A percentile compares a stretch with the other conserved stretches of the same genome.
These are phyloP conservation scores for Filobasidium wieringae DNA, from an alignment of 768 basidiomycete species.

Conservation along the genomic window DNA sequence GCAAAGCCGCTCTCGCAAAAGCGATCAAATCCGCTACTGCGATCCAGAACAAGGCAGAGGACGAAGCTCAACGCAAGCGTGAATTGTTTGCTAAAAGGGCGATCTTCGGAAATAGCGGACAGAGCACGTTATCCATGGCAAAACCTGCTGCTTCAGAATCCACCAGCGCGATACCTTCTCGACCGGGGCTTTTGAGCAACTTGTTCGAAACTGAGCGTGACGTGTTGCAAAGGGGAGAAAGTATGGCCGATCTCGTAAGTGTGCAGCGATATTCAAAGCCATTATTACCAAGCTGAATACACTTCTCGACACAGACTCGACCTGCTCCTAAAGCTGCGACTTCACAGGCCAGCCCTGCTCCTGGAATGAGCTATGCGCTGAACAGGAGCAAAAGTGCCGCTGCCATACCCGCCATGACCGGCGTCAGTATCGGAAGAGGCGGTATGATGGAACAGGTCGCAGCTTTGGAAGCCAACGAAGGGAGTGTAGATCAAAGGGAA, in stretches of 20 bases:
- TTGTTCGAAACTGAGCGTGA: constrained; percentile 24
- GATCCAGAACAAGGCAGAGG: constrained; percentile 19
- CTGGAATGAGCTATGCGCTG: constrained; percentile 11
- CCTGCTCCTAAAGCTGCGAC: not conserved
- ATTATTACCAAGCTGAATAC: not conserved
- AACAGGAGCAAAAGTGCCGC: constrained; percentile 34
- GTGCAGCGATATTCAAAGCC: too few relatives aligned
- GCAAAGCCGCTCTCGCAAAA: constrained; percentile 3
- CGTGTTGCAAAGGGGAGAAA: constrained; percentile 21
- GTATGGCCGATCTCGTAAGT: constrained; percentile 37
- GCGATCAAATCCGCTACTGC: not conserved
- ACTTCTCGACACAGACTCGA: not conserved
- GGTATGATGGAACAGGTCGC: not conserved
- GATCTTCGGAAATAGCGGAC: constrained; percentile 22
- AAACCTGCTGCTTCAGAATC: not conserved
- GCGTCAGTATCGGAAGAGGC: constrained; percentile 26
- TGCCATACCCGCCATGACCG: constrained; percentile 35
- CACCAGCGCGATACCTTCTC: not conserved
- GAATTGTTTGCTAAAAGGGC: constrained; percentile 39
- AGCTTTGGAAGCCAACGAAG: not conserved
- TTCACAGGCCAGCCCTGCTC: not conserved
- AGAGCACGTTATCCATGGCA: not conserved
- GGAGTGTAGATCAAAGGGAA: not conserved
- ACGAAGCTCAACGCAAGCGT: constrained; percentile 33
- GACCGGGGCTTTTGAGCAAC: constrained; percentile 25